These are phyloP conservation scores for Curvularia eragrostidis DNA, from an alignment of 2,329 filamentous ascomycete genomes.

Conservation along the genomic window DNA sequence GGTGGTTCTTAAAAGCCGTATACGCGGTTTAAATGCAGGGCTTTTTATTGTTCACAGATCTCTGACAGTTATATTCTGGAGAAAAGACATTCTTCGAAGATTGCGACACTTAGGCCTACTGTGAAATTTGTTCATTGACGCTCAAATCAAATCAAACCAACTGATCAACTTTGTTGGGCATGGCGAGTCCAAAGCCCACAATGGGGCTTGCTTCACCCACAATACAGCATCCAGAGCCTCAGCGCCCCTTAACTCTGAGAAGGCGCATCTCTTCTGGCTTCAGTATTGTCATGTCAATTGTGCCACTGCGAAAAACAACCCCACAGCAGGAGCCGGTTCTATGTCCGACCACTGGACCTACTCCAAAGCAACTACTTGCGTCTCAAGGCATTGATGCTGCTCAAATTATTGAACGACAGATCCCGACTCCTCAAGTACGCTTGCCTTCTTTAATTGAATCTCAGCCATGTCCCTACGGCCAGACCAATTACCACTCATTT, in stretches of 20 bases:
- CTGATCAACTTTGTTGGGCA: background rate
- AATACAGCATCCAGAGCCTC: slow-evolving; percentile 3
- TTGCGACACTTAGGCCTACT: background rate
- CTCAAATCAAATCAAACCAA: background rate
- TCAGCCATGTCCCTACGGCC: slow-evolving; percentile 27
- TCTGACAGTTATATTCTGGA: background rate
- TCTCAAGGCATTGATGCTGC: background rate
- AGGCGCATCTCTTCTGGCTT: slow-evolving; percentile 28
- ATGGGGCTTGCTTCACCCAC: background rate
- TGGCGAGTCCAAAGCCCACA: background rate
- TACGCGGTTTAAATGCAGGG: background rate
- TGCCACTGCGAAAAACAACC: slow-evolving; percentile 11
- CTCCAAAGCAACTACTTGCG: background rate
- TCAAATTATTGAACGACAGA: background rate
- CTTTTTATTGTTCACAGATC: background rate
- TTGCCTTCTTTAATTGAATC: slow-evolving; percentile 16
- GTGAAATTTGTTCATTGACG: background rate
- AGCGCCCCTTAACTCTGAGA: slow-evolving; percentile 21
- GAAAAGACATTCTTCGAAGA: background rate
- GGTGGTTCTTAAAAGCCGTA: background rate
- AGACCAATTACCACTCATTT: slow-evolving; percentile 27
- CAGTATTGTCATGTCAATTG: slow-evolving; percentile 11
- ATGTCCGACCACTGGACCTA: background rate
- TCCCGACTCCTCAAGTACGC: slow-evolving; percentile 4
- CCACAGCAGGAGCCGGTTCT: background rate